phyloP scores from a whole-genome alignment of 768 basidiomycete species.

The Leccinum truebloodii region DNA sequence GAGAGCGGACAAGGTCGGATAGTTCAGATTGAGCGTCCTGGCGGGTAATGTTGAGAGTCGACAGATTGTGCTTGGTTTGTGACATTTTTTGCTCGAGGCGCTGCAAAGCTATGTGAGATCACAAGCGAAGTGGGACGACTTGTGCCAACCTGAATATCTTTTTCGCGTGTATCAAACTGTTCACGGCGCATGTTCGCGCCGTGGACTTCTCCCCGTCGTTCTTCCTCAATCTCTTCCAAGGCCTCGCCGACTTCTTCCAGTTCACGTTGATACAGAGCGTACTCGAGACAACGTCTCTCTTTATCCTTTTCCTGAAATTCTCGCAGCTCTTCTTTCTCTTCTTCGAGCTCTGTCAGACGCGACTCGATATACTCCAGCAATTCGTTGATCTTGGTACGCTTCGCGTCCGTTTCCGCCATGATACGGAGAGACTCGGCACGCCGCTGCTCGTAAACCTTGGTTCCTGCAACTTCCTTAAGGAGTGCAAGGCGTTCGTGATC shows the following conservation, averaged over 20 bases:
- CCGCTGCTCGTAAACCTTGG: slow-evolving; percentile 96
- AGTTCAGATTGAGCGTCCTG: slow-evolving; percentile 81
- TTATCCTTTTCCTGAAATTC: slow-evolving; percentile 97
- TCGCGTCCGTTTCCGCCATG: slow-evolving; percentile 95
- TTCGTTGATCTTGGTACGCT: slow-evolving; percentile 89
- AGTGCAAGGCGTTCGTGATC: slow-evolving; percentile 91
- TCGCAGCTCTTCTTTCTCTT: slow-evolving; percentile 97
- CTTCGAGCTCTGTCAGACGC: slow-evolving; percentile 87
- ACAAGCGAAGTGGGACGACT: not conserved
- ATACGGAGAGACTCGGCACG: slow-evolving; percentile 91
- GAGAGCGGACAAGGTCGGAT: slow-evolving; percentile 79
- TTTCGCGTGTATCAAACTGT: slow-evolving; percentile 81
- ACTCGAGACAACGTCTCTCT: slow-evolving; percentile 91
- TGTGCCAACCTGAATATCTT: slow-evolving; percentile 70
- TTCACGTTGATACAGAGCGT: slow-evolving; percentile 90
- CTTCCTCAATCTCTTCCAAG: slow-evolving; percentile 83
- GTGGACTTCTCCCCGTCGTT: slow-evolving; percentile 80
- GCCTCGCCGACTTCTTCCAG: slow-evolving; percentile 85
- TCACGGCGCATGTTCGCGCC: slow-evolving; percentile 80
- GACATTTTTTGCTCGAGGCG: slow-evolving; percentile 72
- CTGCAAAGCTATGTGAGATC: slow-evolving; percentile 39
- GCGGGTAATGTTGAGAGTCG: slow-evolving; percentile 69
- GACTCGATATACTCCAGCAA: slow-evolving; percentile 89
- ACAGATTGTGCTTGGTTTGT: slow-evolving; percentile 65
- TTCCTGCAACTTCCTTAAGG: slow-evolving; percentile 98